These are phyloP conservation scores for Hygrophila difformis DNA, from an alignment of 257 asterid genomes.

Conservation along the genomic window DNA sequence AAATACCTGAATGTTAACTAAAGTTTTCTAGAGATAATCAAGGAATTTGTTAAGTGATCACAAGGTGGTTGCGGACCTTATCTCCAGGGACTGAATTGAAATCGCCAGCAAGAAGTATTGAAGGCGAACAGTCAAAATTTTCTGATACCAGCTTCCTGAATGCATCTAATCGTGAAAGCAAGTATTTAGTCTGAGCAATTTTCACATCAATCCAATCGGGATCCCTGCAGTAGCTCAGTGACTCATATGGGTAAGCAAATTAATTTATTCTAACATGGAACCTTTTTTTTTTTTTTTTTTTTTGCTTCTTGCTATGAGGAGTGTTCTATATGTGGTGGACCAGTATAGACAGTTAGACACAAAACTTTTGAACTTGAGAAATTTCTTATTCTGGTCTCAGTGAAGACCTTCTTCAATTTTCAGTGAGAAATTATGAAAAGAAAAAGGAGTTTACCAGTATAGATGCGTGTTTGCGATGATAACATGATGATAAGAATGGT, in stretches of 20 bases:
- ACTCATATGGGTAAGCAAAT: neutral
- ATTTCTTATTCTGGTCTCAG: too few species aligned
- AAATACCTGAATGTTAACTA: conserved; percentile 8
- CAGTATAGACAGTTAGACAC: too few species aligned
- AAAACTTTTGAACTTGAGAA: too few species aligned
- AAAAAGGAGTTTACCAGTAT: conserved; percentile 49
- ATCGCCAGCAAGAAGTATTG: conserved; percentile 69
- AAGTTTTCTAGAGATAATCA: too few species aligned
- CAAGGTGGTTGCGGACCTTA: conserved; percentile 35
- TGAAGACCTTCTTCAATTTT: too few species aligned
- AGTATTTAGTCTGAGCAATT: conserved; percentile 77
- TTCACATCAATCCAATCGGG: conserved; percentile 88
- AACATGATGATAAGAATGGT: conserved; percentile 40
- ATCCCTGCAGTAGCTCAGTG: conserved; percentile 47
- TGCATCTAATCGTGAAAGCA: conserved; percentile 61
- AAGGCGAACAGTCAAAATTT: conserved; percentile 54
- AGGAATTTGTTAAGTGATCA: too few species aligned
- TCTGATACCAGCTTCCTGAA: conserved; percentile 48
- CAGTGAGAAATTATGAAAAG: neutral
- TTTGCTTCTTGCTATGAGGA: too few species aligned
- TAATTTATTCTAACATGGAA: neutral
- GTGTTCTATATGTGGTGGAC: too few species aligned
- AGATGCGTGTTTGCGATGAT: conserved; percentile 80
- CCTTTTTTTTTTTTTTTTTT: too few species aligned
- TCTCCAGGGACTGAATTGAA: conserved; percentile 86